Evolutionary conservation across 768 basidiomycete genomes (phyloP), one percentile per base, ranked within the genome.

Genomic region (Tricholoma saponaceum): DNA sequence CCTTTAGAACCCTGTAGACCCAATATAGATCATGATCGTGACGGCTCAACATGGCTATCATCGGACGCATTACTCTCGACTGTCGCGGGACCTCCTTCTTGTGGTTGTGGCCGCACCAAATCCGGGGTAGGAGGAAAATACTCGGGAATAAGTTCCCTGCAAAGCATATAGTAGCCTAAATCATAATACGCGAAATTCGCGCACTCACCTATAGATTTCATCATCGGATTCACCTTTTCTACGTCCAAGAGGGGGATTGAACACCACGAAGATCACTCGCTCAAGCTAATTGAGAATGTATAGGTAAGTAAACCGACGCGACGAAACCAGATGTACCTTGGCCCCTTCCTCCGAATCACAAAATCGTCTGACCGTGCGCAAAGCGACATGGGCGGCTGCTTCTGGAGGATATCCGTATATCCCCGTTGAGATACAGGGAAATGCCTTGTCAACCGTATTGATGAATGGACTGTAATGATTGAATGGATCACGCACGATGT

Each of bases 391-490:
- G 0, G 92, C 86, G 0, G 91, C 92, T 61, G 83, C 84, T 44
- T 72, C 70, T 46, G 90, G 83, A 1, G 91, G 92, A 70, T 92
- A 93, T 2, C 86, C 81, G 59, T 90, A 94, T 14, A 90, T 74
- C 0, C 81, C 92, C 0, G 90, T 92, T 3, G 91, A 92, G 52
- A 94, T 83, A 5, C 83, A 86, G 5, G 87, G 87, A 62, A 93
- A 92, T 3, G 90, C 90, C 92, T 92, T 57, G 37, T 18, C 13
- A 35, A 7, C 50, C 26, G 28, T 44, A 5, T 30, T 23, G 7
- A 41, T 25, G 0, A 25, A 37, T 22, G 37, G 47, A 39, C 18
- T 22, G n/a, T 22, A 25, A 8, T 16, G 2, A 25, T 43, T 26
- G 20, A 50, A 9, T 10, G 10, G 28, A 25, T 6, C n/a, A 72